Conservation (phyloP, 176 grass and related monocot species). For the Canna indica region DNA sequence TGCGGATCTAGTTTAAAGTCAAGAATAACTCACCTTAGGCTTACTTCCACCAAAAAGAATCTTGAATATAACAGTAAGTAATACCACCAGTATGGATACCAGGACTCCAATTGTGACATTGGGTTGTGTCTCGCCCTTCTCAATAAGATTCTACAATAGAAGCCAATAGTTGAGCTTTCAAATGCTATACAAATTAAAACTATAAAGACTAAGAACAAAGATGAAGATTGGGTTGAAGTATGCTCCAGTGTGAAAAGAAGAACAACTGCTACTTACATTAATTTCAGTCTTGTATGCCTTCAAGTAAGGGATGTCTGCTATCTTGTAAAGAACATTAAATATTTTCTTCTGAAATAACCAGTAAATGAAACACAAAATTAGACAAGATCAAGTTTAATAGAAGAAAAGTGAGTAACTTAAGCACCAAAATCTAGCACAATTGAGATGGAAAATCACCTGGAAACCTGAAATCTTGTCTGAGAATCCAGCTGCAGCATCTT, state of each 20-base stretch:
- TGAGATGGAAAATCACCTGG: slow-evolving; percentile 38
- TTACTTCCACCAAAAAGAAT: slow-evolving; percentile 67
- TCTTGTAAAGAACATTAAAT: slow-evolving; percentile 70
- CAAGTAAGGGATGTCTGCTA: slow-evolving; percentile 64
- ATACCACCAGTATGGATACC: slow-evolving; percentile 42
- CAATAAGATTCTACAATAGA: slow-evolving; percentile 57
- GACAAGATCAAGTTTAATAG: not conserved
- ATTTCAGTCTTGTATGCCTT: slow-evolving; percentile 86
- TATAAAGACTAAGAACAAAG: slow-evolving; percentile 12
- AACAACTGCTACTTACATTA: slow-evolving; percentile 38
- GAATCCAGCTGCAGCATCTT: slow-evolving; percentile 32
- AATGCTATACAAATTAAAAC: not conserved
- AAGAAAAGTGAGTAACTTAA: not conserved
- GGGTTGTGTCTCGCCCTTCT: slow-evolving; percentile 90
- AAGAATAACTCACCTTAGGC: slow-evolving; percentile 35
- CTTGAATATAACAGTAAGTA: slow-evolving; percentile 47
- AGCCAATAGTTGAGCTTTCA: slow-evolving; percentile 3
- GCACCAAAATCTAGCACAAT: not conserved
- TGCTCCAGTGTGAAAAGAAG: not conserved
- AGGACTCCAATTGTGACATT: slow-evolving; percentile 70
- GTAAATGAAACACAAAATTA: not conserved
- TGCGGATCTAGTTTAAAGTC: not conserved
- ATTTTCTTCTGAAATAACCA: slow-evolving; percentile 65
- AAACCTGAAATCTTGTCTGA: slow-evolving; percentile 53
- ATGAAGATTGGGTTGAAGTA: not conserved